Base-by-base conservation (phyloP, 176 grass and related monocot genomes). In the Secale cereale region DNA sequence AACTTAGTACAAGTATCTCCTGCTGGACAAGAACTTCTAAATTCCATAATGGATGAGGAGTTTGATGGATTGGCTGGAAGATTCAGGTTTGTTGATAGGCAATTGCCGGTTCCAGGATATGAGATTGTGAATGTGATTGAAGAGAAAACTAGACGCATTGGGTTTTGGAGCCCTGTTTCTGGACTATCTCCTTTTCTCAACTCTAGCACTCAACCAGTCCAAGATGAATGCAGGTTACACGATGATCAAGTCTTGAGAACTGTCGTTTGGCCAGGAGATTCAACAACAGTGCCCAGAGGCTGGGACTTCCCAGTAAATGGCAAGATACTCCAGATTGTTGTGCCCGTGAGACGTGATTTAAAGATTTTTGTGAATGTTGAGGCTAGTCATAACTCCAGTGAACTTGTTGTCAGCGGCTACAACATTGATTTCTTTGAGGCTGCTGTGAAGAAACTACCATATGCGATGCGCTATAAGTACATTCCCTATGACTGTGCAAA, bases 21-120 rank as follows among this genome's bases (percentile, higher is more conserved):
- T 48, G 78, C 6, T 40, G 93, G 93, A 14, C 40, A 60, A 70
- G 61, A 41, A 25, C 74, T 92, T 4, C 87, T 86, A 5, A 23
- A 30, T 23, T 86, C 82, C 29, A 88, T 94, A 26, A 70, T 30
- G 20, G 76, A 81, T 10, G 79, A 70, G 22, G 45, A 66, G 33
- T 94, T 94, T 59, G 48, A 86, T 59, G 90, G 93, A 8, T 88
- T 94, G 61, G 62, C 90, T 74, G 90, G 93, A 26, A 70, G 76
- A 39, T 92, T 94, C 36, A 69, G 22, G 15, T 59, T 94, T 5
- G 28, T 86, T 35, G 82, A 90, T 19, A 77, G 90, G 37, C 87
- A 92, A 10, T 46, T 86, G 32, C 46, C 78, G 4, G 37, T 79
- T 77, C 52, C 93, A 6, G 65, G 25, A 35, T 90, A 87, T 39